Percentiles rank a stretch among this genome's conserved stretches.
phyloP scores from a whole-genome alignment of 2,329 filamentous ascomycete species.

The Pseudopyricularia javanii region DNA sequence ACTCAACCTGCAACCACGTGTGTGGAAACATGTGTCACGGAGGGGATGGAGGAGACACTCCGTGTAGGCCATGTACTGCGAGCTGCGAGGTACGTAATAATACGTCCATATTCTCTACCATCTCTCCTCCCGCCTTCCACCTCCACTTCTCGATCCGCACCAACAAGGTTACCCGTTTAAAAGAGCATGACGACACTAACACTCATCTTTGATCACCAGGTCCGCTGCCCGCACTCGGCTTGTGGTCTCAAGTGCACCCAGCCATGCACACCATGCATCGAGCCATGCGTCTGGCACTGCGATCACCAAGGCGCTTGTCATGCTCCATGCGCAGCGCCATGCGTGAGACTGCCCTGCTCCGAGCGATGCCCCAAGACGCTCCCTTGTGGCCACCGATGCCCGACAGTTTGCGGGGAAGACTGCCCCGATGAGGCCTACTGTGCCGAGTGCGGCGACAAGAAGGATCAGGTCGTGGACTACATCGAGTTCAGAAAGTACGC shows the following conservation, averaged over 20 bases:
- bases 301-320: constrained; percentile 19
- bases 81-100: constrained; percentile 40
- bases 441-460: constrained; percentile 36
- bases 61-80: constrained; percentile 32
- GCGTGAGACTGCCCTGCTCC: constrained; percentile 53
- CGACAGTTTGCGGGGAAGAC: constrained; percentile 50
- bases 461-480: constrained; percentile 39
- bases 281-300: constrained; percentile 8
- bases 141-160: neutral
- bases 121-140: too few species aligned
- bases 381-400: constrained; percentile 48
- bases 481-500: constrained; percentile 39
- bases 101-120: neutral
- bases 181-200: neutral
- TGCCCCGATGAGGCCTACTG: constrained; percentile 48
- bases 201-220: neutral
- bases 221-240: constrained; percentile 35
- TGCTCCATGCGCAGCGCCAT: constrained; percentile 55
- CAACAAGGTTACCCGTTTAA: neutral
- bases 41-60: too few species aligned
- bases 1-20: constrained; percentile 41
- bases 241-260: constrained; percentile 7
- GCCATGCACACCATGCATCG: constrained; percentile 10
- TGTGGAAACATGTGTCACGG: constrained; percentile 42
- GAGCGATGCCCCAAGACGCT: constrained; percentile 41